phyloP scores from a whole-genome alignment of 768 basidiomycete species.

The Psilocybe cyanescens region DNA sequence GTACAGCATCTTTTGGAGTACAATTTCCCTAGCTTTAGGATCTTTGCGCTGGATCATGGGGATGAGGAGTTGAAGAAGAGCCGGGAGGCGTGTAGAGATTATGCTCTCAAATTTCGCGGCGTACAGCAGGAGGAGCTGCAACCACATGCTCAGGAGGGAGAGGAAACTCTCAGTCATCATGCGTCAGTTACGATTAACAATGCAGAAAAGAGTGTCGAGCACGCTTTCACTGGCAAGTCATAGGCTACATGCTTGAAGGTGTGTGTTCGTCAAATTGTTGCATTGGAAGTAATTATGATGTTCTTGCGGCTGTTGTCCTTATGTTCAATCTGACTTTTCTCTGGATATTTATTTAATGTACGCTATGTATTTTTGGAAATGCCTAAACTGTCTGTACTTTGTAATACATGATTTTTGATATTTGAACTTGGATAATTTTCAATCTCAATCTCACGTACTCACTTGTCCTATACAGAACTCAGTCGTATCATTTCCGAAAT shows the following conservation, averaged over 20 bases:
- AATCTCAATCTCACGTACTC: no score
- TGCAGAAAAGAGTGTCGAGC: not conserved
- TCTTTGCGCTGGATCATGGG: slow-evolving; percentile 57
- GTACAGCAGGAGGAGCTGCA: slow-evolving; percentile 62
- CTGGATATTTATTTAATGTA: not conserved
- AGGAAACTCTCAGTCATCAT: slow-evolving; percentile 47
- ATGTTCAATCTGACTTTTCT: not conserved
- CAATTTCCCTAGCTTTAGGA: slow-evolving; percentile 70
- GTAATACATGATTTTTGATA: not conserved
- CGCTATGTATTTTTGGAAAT: not conserved
- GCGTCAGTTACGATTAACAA: not conserved
- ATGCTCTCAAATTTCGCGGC: slow-evolving; percentile 65
- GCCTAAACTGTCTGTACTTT: not conserved
- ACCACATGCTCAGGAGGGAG: slow-evolving; percentile 60
- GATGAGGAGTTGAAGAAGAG: slow-evolving; percentile 62
- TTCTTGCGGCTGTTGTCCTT: not conserved
- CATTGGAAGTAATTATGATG: not conserved
- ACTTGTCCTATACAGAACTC: not conserved
- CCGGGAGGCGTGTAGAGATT: slow-evolving; percentile 67
- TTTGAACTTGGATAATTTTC: no score
- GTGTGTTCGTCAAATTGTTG: not conserved
- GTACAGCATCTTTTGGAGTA: slow-evolving; percentile 67
- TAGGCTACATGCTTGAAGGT: not conserved
- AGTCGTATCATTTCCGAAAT: no score
- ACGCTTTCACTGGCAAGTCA: not conserved